Evolutionary conservation across 306 rosid genomes (phyloP), one percentile per base, ranked within the genome.

Genomic region (Vigna reflexopilosa): DNA sequence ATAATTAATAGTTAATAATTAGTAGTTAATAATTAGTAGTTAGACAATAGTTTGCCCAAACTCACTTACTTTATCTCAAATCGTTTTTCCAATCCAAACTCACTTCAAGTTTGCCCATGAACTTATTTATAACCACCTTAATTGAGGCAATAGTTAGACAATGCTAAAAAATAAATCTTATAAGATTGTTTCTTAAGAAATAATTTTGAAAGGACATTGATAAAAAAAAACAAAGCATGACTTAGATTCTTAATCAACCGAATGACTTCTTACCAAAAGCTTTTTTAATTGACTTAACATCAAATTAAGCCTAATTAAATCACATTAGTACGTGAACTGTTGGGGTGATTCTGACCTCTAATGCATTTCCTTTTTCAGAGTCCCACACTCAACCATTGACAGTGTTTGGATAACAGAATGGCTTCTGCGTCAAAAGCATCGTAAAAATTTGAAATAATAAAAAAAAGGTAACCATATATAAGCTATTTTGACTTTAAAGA

Each of bases 331-430:
- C 20, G 38, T 12, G 19, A 42, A 44, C 1, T 30, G 24, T 15
- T 14, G 44, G 22, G 58, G 4, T 47, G 73, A 68, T 68, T 68
- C 9, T 14, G 73, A 68, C 44, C n/a, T 22, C 22, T 45, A 45
- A 45, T 45, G 24, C 4, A 48, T 15, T 26, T 47, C 48, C 48
- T 0, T 55, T 54, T 55, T 3, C 13, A 20, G 38, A 7, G 54
- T 40, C 67, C 36, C 76, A 71, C 64, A 71, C 76, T 17, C 76
- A 51, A 71, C 50, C 2, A 45, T 45, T 45, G 12, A 45, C 50
- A 45, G 16, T 45, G 50, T 11, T 45, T 45, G 16, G 15, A 45
- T 45, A 45, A 45, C 50, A 11, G 50, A 45, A 11, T 45, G 15
- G 16, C 11, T 45, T 45, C 4, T 45, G 50, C 1, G 50, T 12